Conservation (phyloP, 306 rosid species). For the Abrus precatorius region DNA sequence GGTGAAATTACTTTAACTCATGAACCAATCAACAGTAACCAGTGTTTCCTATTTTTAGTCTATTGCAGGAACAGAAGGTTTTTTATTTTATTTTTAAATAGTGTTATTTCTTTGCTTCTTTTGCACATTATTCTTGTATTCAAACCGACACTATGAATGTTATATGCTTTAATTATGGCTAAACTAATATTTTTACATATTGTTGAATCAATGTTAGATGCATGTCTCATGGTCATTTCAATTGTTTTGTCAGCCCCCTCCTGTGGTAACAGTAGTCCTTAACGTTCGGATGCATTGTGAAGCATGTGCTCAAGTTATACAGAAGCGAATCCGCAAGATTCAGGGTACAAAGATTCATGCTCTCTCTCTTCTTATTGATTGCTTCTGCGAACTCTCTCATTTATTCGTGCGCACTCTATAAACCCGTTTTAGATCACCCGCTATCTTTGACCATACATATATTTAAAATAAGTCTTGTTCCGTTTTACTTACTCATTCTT, state of each 20-base stretch:
- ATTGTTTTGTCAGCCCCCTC: constrained; percentile 65
- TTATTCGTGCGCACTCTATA: constrained; percentile 3
- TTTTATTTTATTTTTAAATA: too few species aligned
- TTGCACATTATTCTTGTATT: background rate
- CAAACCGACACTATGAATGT: background rate
- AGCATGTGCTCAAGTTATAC: constrained; percentile 88
- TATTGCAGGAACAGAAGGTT: too few species aligned
- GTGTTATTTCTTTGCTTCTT: background rate
- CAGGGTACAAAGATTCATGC: constrained; percentile 63
- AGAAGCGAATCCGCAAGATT: constrained; percentile 77
- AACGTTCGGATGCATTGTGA: constrained; percentile 90
- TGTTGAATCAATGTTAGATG: background rate
- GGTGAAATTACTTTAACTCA: background rate
- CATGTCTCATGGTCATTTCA: background rate
- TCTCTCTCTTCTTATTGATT: constrained; percentile 24
- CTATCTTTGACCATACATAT: background rate
- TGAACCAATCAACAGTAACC: background rate
- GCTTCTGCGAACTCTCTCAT: constrained; percentile 3
- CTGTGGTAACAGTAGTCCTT: constrained; percentile 69
- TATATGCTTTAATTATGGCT: background rate
- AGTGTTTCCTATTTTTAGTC: too few species aligned
- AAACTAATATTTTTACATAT: background rate
- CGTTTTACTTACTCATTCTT: background rate
- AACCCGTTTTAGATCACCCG: constrained; percentile 24
- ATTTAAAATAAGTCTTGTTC: background rate